These are phyloP conservation scores for Cyclotella sp. DNA, from an alignment of 108 stramenopile genomes.

Conservation along the genomic window DNA sequence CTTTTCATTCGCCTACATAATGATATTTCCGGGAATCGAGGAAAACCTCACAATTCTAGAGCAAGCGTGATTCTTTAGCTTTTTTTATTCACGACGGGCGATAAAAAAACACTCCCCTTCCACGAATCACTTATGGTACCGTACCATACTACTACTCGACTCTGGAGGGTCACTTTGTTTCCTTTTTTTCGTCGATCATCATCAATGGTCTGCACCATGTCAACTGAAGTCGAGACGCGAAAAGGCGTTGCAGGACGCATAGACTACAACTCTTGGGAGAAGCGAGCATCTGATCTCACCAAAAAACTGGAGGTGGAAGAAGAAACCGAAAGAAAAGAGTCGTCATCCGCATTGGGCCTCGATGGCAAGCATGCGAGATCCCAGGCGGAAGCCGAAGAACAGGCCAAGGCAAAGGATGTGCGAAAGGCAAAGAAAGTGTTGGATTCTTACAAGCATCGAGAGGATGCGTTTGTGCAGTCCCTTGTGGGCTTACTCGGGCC, in stretches of 20 bases:
- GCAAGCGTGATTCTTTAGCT: too few relatives aligned
- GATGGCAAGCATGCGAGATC: constrained; percentile 79
- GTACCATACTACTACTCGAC: too few relatives aligned
- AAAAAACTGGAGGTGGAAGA: constrained; percentile 65
- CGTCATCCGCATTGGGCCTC: constrained; percentile 65
- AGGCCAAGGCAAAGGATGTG: constrained; percentile 69
- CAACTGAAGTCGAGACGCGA: constrained; percentile 8
- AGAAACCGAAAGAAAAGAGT: constrained; percentile 51
- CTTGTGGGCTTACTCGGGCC: constrained; percentile 59
- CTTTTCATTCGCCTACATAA: too few relatives aligned
- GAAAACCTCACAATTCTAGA: too few relatives aligned
- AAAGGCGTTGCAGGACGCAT: constrained; percentile 75
- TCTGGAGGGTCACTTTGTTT: too few relatives aligned
- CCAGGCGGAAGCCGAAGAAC: constrained; percentile 79
- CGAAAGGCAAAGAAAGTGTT: constrained; percentile 64
- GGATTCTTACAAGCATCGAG: constrained; percentile 74
- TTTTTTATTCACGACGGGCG: too few relatives aligned
- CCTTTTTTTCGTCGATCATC: not conserved
- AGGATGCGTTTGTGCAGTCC: constrained; percentile 56
- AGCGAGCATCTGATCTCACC: constrained; percentile 61
- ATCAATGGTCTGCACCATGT: not conserved
- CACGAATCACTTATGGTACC: too few relatives aligned
- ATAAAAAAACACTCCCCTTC: too few relatives aligned
- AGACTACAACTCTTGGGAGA: constrained; percentile 82
- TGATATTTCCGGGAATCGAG: too few relatives aligned